phyloP scores from a whole-genome alignment of 306 rosid species.

The Styphnolobium japonicum region DNA sequence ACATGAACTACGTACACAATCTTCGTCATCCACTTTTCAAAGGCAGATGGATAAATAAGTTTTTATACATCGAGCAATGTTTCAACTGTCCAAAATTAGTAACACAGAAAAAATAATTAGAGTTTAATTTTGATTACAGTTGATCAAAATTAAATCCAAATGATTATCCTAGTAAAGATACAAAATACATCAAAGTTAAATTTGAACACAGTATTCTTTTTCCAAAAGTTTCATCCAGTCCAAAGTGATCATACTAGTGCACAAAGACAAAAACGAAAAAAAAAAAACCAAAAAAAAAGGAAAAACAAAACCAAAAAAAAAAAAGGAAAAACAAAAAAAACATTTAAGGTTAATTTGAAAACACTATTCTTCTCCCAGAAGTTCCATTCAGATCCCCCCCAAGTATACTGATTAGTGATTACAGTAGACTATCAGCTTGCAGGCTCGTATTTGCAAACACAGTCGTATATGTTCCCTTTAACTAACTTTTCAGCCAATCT shows the following conservation, averaged over 20 bases:
- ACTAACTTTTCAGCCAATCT: constrained; percentile 92
- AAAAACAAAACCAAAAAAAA: too few relatives aligned
- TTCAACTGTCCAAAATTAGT: neutral
- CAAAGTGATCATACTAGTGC: too few relatives aligned
- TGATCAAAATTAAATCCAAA: too few relatives aligned
- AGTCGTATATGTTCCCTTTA: constrained; percentile 77
- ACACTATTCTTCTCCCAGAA: neutral
- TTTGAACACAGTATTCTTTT: neutral
- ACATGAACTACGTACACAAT: neutral
- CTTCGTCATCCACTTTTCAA: neutral
- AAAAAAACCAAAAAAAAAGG: too few relatives aligned
- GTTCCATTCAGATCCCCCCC: neutral
- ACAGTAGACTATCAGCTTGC: constrained; percentile 1
- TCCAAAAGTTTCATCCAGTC: neutral
- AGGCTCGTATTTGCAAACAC: constrained; percentile 88
- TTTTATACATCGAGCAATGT: neutral
- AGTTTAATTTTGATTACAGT: too few relatives aligned
- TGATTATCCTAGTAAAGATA: neutral
- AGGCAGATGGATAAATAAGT: neutral
- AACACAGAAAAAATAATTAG: too few relatives aligned
- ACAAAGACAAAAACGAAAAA: too few relatives aligned
- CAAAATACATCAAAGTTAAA: neutral
- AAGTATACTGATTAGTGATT: too few relatives aligned
- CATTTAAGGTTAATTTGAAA: neutral
- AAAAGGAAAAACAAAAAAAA: too few relatives aligned